Base-by-base conservation (phyloP, 2,329 filamentous ascomycete genomes). In the Fusarium sp. region DNA sequence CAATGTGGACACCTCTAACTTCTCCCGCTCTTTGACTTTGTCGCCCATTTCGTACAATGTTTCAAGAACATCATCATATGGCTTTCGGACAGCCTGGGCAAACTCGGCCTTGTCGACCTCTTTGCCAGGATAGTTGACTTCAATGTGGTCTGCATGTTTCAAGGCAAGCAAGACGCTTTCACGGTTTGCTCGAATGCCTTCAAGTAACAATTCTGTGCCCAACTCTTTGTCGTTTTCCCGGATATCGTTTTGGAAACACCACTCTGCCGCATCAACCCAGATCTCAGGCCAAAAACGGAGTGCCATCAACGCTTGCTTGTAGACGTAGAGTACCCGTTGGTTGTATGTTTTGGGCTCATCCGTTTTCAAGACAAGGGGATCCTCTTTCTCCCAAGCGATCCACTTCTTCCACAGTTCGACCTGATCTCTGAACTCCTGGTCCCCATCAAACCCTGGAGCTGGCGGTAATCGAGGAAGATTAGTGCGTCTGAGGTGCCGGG, bases 311-410 rank as follows among this genome's bases (percentile, higher is more conserved):
- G 95, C 94, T 80, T 98, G 95, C 80, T 94, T 96, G 85, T 97
- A 98, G 72, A 94, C 92, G 80, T 97, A 97, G 12, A 98, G 82
- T 45, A 98, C 89, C 44, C 96, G 91, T 73, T 92, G 88, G 73
- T 92, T 92, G 82, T 92, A 96, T 11, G 89, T 87, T 58, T 90
- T 88, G 7, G 88, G 85, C 75, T 98, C 95, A 60, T 98, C 95
- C 5, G 91, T 87, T 78, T 93, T 93, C 59, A 98, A 85, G 29
- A 97, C 93, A 7, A 99, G 85, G 3, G 94, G 94, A 78, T 99
- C 96, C 23, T 93, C 92, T 82, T 95, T 97, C 82, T 99, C 96
- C 94, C 95, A 99, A 9, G 91, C 86, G 73, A 99, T 92, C 96
- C 97, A 99, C 73, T 89, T 91, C 80, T 94, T 94, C 96, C 96